A percentile compares a stretch with the other conserved stretches of the same genome.
Evolutionary conservation across 2,329 filamentous ascomycete species (phyloP).

Genomic region (Pseudogymnoascus sp.): DNA sequence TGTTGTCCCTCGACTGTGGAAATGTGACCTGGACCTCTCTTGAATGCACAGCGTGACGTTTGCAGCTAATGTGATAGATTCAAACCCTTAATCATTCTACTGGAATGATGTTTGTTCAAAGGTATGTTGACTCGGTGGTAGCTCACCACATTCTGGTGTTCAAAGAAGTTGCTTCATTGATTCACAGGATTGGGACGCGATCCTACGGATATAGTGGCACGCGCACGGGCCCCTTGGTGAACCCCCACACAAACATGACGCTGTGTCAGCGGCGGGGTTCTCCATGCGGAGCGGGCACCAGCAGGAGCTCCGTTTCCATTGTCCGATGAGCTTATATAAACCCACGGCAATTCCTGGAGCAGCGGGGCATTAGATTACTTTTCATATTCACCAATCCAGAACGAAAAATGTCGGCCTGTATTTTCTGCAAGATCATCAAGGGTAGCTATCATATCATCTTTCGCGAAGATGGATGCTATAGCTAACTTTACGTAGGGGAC

Average conservation of each 20-base stretch:
- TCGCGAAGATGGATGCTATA: constrained; percentile 10
- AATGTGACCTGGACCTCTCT: not conserved
- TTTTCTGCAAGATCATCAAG: constrained; percentile 99
- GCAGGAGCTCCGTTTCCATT: not conserved
- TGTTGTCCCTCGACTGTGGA: not conserved
- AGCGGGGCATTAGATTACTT: constrained; percentile 1
- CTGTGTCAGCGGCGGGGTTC: constrained; percentile 5
- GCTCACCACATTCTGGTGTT: not conserved
- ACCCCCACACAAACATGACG: constrained; percentile 7
- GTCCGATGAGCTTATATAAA: not conserved
- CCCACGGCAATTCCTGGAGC: not conserved
- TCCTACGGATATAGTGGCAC: not conserved
- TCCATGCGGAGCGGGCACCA: not conserved
- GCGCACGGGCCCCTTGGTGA: not conserved
- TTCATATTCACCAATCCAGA: not conserved
- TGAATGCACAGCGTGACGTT: not conserved
- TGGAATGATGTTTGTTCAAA: not conserved
- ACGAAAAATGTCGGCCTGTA: constrained; percentile 59
- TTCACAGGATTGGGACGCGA: not conserved
- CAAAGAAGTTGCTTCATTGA: not conserved
- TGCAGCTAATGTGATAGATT: not conserved
- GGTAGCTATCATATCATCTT: constrained; percentile 38
- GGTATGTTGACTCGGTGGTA: not conserved
- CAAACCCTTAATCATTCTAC: not conserved
- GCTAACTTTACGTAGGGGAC: constrained; percentile 54